Evolutionary conservation across 2,329 filamentous ascomycete species (phyloP), one percentile per base, ranked within the genome.

Genomic region (Lachnellula occidentalis): DNA sequence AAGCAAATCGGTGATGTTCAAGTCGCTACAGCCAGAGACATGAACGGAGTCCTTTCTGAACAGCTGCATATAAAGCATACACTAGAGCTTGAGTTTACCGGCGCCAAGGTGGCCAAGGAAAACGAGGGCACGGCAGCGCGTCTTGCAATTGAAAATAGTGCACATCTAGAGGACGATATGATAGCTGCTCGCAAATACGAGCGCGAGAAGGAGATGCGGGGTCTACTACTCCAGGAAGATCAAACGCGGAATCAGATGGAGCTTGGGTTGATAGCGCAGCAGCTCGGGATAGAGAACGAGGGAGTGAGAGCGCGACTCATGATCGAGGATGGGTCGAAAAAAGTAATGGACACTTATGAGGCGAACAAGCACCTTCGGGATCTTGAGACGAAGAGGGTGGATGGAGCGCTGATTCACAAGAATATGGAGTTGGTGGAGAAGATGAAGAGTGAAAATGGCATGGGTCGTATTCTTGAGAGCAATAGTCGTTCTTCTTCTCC

Each of bases 61-160:
- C 45, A 41, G 14, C 48, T 57, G 17, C 21, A 46, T 5, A 45
- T 37, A 7, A 43, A 42, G 24, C 50, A 53, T 34, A 36, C 52
- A 24, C 48, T 61, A 34, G 51, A 57, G 48, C 53, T 61, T 14
- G 58, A 57, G 27, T 58, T 48, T 27, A 34, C 51, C 3, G 49
- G 52, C 4, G 49, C 51, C 36, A 57, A 47, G 34, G 46, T 50
- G 27, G 42, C 19, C 15, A 49, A 27, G 36, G 54, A 59, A 22
- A 51, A 57, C 42, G 54, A 58, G 5, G 67, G 61, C 0, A 9
- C 73, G n/a, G 14, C 14, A 15, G 36, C 36, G 11, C 36, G 36
- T 17, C n/a, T 39, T 17, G 36, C 36, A 15, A 39, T 39, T 4
- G 36, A 39, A 15, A 17, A 17, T 6, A 15, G n/a, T 15, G 36